A percentile compares a stretch with the other conserved stretches of the same genome.
These are phyloP conservation scores for Malus sieversii DNA, from an alignment of 306 rosid species.

Conservation along the genomic window DNA sequence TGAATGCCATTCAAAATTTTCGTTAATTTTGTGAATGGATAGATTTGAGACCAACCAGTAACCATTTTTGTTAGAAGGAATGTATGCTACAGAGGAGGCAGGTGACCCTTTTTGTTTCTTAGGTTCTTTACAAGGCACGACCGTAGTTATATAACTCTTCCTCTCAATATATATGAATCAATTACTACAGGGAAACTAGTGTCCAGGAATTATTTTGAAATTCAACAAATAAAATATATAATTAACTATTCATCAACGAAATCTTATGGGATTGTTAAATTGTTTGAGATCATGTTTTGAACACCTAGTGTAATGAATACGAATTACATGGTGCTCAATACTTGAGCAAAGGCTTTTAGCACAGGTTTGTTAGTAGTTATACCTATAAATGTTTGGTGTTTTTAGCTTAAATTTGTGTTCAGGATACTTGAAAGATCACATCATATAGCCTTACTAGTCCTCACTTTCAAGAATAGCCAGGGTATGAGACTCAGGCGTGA, in stretches of 20 bases:
- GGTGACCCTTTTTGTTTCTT: not conserved
- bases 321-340: not conserved
- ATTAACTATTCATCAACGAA: not conserved
- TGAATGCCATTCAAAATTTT: not conserved
- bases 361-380: not conserved
- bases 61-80: not conserved
- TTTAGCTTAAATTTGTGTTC: not conserved
- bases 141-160: not conserved
- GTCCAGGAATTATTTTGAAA: not conserved
- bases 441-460: not conserved
- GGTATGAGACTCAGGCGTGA: not conserved
- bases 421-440: not conserved
- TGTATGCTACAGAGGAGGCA: not conserved
- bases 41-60: not conserved
- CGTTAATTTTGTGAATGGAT: not conserved
- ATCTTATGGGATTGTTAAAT: not conserved
- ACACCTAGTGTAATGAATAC: not conserved
- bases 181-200: not conserved
- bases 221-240: not conserved
- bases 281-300: not conserved
- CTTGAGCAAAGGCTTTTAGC: not conserved
- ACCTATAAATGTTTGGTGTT: not conserved
- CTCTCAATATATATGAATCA: not conserved
- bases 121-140: not conserved
- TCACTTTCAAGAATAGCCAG: not conserved